Percentiles rank a stretch among this genome's conserved stretches.
These are phyloP conservation scores for Prorocentrum cordatum DNA, from an alignment of 169 alveolate species.

Conservation along the genomic window DNA sequence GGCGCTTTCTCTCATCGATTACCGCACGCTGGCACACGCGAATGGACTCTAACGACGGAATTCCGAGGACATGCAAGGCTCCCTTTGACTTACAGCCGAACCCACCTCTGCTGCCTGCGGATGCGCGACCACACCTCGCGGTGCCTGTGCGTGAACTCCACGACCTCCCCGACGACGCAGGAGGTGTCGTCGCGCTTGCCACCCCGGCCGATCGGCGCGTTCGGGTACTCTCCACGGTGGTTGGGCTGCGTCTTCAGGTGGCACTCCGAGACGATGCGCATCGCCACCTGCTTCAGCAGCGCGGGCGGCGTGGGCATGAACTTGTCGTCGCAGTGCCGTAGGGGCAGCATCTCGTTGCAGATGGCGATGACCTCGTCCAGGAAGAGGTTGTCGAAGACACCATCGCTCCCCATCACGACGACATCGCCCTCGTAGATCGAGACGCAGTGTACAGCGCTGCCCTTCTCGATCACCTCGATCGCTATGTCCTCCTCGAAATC, in stretches of 20 bases:
- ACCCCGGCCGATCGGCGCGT: conserved; percentile 60
- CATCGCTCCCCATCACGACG: conserved; percentile 54
- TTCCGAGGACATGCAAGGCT: no score
- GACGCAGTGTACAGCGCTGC: conserved; percentile 54
- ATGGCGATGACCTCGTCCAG: conserved; percentile 34
- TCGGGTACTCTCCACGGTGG: background rate
- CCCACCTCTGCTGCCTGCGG: no score
- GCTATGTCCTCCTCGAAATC: conserved; percentile 25
- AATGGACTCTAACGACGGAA: no score
- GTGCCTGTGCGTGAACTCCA: conserved; percentile 26
- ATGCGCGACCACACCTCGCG: no score
- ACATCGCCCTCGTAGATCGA: conserved; percentile 50
- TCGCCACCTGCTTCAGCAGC: background rate
- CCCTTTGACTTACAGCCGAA: no score
- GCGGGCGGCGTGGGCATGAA: no score
- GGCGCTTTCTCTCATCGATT: no score
- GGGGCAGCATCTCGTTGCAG: conserved; percentile 9
- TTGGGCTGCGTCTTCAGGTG: conserved; percentile 33
- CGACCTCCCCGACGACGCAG: conserved; percentile 51
- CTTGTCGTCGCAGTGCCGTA: background rate
- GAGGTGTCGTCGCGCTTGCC: conserved; percentile 63
- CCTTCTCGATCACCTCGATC: conserved; percentile 54
- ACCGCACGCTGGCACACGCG: no score
- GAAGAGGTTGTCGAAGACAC: conserved; percentile 58
- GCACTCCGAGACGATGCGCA: conserved; percentile 2